phyloP scores from a whole-genome alignment of 1,139 yeast species.

The Candida glucosophila region DNA sequence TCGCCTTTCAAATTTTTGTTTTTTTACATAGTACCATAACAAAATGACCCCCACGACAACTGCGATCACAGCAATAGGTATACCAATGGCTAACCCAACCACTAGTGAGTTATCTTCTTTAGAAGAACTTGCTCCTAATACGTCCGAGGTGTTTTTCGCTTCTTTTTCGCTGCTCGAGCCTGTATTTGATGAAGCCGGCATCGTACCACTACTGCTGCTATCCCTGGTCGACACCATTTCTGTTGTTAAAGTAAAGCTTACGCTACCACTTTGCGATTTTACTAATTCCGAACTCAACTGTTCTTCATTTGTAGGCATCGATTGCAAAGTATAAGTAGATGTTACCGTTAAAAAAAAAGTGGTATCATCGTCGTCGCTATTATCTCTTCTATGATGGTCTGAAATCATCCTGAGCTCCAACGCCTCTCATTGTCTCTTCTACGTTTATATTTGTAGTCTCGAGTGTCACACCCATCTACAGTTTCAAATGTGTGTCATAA shows the following conservation, averaged over 20 bases:
- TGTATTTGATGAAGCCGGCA: constrained; percentile 1
- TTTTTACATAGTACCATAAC: constrained; percentile 14
- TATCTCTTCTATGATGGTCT: too few species aligned
- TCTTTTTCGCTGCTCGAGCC: constrained; percentile 1
- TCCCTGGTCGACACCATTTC: background rate
- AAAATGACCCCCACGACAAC: constrained; percentile 17
- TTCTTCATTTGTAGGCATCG: too few species aligned
- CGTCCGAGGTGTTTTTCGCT: background rate
- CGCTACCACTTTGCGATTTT: background rate
- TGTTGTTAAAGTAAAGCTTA: background rate
- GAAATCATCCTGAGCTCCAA: too few species aligned
- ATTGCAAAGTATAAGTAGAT: too few species aligned
- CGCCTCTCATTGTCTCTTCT: too few species aligned
- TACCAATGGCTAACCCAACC: constrained; percentile 34
- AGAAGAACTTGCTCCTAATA: background rate
- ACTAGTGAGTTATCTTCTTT: constrained; percentile 10
- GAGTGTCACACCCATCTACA: too few species aligned
- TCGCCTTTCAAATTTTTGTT: constrained; percentile 8
- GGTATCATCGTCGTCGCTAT: too few species aligned
- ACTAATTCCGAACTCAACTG: too few species aligned
- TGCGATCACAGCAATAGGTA: constrained; percentile 30
- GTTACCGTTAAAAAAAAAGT: too few species aligned
- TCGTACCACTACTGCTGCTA: background rate
- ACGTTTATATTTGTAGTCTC: too few species aligned
- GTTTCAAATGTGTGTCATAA: too few species aligned